phyloP scores from a whole-genome alignment of 2,329 filamentous ascomycete genomes.

The Parasarocladium wereldwijsianum region DNA sequence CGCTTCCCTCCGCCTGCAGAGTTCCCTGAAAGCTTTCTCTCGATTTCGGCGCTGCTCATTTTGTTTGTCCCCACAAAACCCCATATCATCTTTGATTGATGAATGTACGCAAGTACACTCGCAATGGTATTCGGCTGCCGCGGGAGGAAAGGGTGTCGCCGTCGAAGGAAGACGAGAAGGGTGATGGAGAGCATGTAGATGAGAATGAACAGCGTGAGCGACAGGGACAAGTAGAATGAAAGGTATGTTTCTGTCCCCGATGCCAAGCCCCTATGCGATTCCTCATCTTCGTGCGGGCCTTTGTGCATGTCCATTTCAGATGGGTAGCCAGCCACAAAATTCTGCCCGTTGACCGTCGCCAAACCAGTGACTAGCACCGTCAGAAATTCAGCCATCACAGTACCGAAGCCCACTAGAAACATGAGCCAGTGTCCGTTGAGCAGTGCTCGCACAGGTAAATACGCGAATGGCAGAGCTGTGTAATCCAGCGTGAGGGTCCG shows the following conservation, averaged over 20 bases:
- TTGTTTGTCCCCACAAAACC: constrained; percentile 59
- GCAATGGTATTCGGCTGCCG: constrained; percentile 69
- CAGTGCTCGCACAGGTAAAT: constrained; percentile 45
- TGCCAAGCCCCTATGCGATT: constrained; percentile 20
- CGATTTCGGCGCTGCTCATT: constrained; percentile 47
- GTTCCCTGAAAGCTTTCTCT: constrained; percentile 33
- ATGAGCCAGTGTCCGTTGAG: constrained; percentile 51
- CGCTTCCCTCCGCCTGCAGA: constrained; percentile 14
- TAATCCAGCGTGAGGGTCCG: constrained; percentile 58
- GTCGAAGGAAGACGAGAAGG: constrained; percentile 41
- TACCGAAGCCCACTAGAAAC: constrained; percentile 54
- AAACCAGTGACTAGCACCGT: constrained; percentile 56
- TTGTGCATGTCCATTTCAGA: constrained; percentile 4
- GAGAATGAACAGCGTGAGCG: constrained; percentile 48
- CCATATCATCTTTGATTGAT: constrained; percentile 68
- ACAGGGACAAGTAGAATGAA: constrained; percentile 54
- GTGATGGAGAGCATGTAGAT: constrained; percentile 48
- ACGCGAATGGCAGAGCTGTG: constrained; percentile 54
- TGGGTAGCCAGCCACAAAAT: constrained; percentile 28
- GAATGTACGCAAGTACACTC: constrained; percentile 60
- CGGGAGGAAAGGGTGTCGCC: constrained; percentile 57
- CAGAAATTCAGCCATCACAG: constrained; percentile 61
- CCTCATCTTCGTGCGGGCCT: constrained; percentile 6
- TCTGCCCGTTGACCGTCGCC: constrained; percentile 46
- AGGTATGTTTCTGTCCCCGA: constrained; percentile 43